Base-by-base conservation (phyloP, 2,329 filamentous ascomycete species). In the Epichloe gansuensis region DNA sequence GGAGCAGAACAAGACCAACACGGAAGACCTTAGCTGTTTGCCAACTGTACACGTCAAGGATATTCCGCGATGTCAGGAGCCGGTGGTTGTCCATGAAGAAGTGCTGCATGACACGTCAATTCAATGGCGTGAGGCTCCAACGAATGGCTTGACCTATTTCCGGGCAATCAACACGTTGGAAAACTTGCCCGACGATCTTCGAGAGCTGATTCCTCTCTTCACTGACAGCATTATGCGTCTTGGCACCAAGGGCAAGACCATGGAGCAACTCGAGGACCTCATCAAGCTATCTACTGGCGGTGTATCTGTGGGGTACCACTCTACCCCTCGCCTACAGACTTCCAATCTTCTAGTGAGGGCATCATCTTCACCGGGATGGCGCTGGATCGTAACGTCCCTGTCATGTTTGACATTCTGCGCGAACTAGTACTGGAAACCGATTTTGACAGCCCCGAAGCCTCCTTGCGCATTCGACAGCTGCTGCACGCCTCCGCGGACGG, bases 221-320 rank as follows among this genome's bases (percentile, higher is more conserved):
- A 90, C 88, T 13, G 91, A 95, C 64, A 84, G 87, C 39, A 83
- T 98, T 56, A 93, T 96, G 86, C 85, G 93, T 21, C 78, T 98
- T 8, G 93, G 93, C 13, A 98, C 91, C 2, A 86, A 86, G 60
- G 80, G 83, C 55, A 87, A 87, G 76, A 83, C 83, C 0, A 96
- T 95, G 86, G 93, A 96, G 67, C 84, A 96, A 67, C 80, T 97
- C 50, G 93, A 98, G 68, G 93, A 97, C 63, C 71, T 91, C 52
- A 96, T 98, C 67, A 97, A 97, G 68, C 77, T 97, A 34, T 95
- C 94, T 72, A 97, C 93, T 1, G 93, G 93, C 21, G 93, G 93
- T 9, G 80, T 98, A 39, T 87, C 84, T 3, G 83, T 94, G 15
- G 83, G 86, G 1, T 91, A 95, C 60, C 87, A 94, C 69, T 81